A percentile compares a stretch with the other conserved stretches of the same genome.
These are phyloP conservation scores for Penicillium roqueforti DNA, from an alignment of 495 filamentous ascomycete genomes.

Conservation along the genomic window DNA sequence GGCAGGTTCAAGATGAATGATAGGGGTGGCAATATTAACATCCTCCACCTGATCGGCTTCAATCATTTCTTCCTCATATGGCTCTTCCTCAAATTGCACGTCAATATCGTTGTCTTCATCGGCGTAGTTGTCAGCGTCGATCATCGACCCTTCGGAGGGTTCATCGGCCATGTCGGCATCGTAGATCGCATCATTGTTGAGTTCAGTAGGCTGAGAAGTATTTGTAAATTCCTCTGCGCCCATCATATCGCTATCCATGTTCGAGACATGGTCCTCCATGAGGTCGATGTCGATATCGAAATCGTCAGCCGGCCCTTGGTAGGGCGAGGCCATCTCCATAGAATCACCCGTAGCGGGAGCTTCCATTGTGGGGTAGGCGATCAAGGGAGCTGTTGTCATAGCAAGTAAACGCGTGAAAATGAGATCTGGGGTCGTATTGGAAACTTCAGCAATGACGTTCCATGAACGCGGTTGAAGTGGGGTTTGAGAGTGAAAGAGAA, in stretches of 20 bases:
- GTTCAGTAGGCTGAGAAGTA: slow-evolving; percentile 33
- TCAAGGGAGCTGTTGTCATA: slow-evolving; percentile 38
- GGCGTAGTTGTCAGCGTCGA: slow-evolving; percentile 32
- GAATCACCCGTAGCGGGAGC: slow-evolving; percentile 39
- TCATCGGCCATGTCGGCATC: slow-evolving; percentile 53
- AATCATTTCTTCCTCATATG: slow-evolving; percentile 43
- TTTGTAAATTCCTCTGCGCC: slow-evolving; percentile 45
- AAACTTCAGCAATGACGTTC: slow-evolving; percentile 21
- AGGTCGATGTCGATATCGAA: slow-evolving; percentile 75
- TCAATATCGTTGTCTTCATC: slow-evolving; percentile 34
- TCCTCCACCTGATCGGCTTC: slow-evolving; percentile 42
- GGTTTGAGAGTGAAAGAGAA: neutral
- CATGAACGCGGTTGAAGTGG: neutral
- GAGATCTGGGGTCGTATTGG: slow-evolving; percentile 15
- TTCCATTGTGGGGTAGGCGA: slow-evolving; percentile 39
- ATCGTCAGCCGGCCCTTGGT: slow-evolving; percentile 53
- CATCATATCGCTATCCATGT: slow-evolving; percentile 60
- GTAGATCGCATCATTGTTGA: slow-evolving; percentile 25
- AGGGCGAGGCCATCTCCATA: slow-evolving; percentile 55
- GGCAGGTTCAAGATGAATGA: slow-evolving; percentile 24
- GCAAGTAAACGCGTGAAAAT: slow-evolving; percentile 23
- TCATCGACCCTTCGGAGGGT: slow-evolving; percentile 38
- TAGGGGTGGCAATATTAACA: slow-evolving; percentile 28
- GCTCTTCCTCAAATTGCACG: slow-evolving; percentile 33
- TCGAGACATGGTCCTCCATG: slow-evolving; percentile 47